Percentiles rank a stretch among this genome's conserved stretches.
phyloP scores from a whole-genome alignment of 1,139 yeast species.

The Pichia sp. region DNA sequence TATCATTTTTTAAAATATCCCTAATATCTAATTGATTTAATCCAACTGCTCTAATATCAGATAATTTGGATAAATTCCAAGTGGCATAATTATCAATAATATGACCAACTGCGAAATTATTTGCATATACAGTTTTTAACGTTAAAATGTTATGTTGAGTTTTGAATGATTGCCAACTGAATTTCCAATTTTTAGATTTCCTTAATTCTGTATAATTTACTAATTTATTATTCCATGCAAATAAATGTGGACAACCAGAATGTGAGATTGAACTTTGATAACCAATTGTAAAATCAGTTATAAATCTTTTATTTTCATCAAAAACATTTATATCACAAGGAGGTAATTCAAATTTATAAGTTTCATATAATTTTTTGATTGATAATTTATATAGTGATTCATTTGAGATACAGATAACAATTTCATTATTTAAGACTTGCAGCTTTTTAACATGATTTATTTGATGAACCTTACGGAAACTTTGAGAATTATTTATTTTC shows the following conservation, averaged over 20 bases:
- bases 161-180: constrained; percentile 23
- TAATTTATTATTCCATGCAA: constrained; percentile 25
- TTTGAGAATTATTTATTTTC: constrained; percentile 28
- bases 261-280: constrained; percentile 21
- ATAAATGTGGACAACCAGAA: constrained; percentile 18
- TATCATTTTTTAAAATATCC: constrained; percentile 21
- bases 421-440: constrained; percentile 51
- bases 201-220: constrained; percentile 21
- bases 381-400: constrained; percentile 57
- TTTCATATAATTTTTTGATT: constrained; percentile 34
- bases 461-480: constrained; percentile 59
- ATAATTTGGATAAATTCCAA: constrained; percentile 26
- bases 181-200: constrained; percentile 16
- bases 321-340: constrained; percentile 18
- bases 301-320: constrained; percentile 17
- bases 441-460: constrained; percentile 53
- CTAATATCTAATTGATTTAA: constrained; percentile 22
- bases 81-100: constrained; percentile 23
- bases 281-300: constrained; percentile 25
- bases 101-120: constrained; percentile 26
- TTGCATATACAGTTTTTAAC: constrained; percentile 24
- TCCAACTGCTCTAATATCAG: constrained; percentile 24
- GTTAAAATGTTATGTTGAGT: constrained; percentile 21
- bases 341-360: constrained; percentile 18
- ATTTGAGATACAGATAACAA: constrained; percentile 55